Percentiles rank a stretch among this genome's conserved stretches.
These are phyloP conservation scores for Marasmius fiardii DNA, from an alignment of 1,284 basidiomycete species.

Conservation along the genomic window DNA sequence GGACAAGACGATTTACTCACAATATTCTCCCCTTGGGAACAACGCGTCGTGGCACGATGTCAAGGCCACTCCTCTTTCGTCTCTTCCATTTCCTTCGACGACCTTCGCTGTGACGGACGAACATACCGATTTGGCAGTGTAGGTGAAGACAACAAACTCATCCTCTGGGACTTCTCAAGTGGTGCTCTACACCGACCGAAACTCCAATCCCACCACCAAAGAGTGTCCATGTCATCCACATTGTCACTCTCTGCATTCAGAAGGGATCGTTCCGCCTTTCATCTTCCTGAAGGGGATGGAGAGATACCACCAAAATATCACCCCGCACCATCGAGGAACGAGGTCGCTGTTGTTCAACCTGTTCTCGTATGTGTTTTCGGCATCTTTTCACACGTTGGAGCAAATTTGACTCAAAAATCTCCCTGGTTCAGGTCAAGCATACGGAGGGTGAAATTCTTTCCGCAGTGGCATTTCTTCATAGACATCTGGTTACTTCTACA, in stretches of 20 bases:
- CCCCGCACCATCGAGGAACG: conserved; percentile 83
- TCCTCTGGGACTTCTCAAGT: conserved; percentile 93
- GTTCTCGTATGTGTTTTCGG: conserved; percentile 63
- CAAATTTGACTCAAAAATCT: background rate
- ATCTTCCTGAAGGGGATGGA: conserved; percentile 44
- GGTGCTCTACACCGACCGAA: conserved; percentile 76
- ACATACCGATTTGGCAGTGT: conserved; percentile 91
- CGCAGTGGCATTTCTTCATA: conserved; percentile 67
- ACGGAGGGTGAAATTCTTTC: conserved; percentile 77
- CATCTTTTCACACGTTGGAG: background rate
- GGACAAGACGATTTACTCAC: conserved; percentile 91
- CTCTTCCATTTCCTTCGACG: conserved; percentile 86
- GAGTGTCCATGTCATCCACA: conserved; percentile 72
- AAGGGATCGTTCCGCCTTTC: conserved; percentile 53
- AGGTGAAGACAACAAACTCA: conserved; percentile 91
- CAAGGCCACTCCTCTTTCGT: conserved; percentile 97
- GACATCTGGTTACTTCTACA: conserved; percentile 73
- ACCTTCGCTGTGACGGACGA: conserved; percentile 78
- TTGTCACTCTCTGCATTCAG: conserved; percentile 61
- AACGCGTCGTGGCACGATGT: conserved; percentile 91
- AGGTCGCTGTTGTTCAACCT: conserved; percentile 89
- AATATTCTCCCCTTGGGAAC: conserved; percentile 89
- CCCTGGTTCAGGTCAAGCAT: conserved; percentile 65
- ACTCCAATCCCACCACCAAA: conserved; percentile 62
- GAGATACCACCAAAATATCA: conserved; percentile 61